These are phyloP conservation scores for Pichia cactophila DNA, from an alignment of 1,139 yeast genomes.

Conservation along the genomic window DNA sequence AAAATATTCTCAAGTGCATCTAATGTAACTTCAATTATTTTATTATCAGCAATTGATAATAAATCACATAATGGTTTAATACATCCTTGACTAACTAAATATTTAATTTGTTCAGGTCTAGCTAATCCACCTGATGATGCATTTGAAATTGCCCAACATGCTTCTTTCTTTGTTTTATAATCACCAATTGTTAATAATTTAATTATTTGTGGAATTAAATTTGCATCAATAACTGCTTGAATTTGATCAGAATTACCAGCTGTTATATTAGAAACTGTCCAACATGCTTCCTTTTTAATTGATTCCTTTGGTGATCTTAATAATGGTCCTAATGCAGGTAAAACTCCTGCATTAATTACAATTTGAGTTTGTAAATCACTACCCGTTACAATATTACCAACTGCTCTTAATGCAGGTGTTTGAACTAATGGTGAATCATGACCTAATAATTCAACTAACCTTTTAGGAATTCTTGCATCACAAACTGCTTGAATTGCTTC, in stretches of 20 bases:
- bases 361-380: slow-evolving; percentile 92
- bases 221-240: slow-evolving; percentile 92
- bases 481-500: slow-evolving; percentile 95
- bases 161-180: slow-evolving; percentile 94
- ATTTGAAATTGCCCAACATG: slow-evolving; percentile 98
- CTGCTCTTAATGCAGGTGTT: slow-evolving; percentile 95
- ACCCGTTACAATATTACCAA: slow-evolving; percentile 97
- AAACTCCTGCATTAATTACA: slow-evolving; percentile 87
- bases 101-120: slow-evolving; percentile 88
- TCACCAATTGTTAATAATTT: slow-evolving; percentile 77
- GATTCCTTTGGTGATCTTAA: slow-evolving; percentile 83
- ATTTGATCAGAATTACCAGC: slow-evolving; percentile 96
- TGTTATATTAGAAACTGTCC: slow-evolving; percentile 96
- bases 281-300: slow-evolving; percentile 94
- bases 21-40: slow-evolving; percentile 87
- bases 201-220: slow-evolving; percentile 87
- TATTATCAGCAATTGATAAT: slow-evolving; percentile 78
- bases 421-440: slow-evolving; percentile 84
- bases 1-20: slow-evolving; percentile 92
- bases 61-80: slow-evolving; percentile 95
- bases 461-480: slow-evolving; percentile 90
- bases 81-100: slow-evolving; percentile 90
- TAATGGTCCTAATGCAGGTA: slow-evolving; percentile 76
- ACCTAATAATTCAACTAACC: slow-evolving; percentile 81
- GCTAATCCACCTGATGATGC: slow-evolving; percentile 94